These are phyloP conservation scores for Chlamydomonas sphaeroides DNA, from an alignment of 139 green algal species.

Conservation along the genomic window DNA sequence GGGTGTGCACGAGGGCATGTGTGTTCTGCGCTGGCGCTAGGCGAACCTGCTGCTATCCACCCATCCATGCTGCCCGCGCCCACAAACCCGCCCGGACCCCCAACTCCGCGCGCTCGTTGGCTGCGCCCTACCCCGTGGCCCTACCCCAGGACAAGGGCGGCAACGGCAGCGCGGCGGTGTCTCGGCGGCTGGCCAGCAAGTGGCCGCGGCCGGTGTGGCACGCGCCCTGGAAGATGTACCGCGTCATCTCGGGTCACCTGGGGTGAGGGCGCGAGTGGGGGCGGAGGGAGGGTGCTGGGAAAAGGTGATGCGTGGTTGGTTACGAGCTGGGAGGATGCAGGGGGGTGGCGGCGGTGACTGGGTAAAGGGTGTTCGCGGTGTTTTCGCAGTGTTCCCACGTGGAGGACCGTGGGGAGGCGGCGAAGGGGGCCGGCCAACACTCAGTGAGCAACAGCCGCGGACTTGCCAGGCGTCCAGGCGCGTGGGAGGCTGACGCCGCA, in stretches of 20 bases:
- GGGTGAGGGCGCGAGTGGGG: constrained; percentile 75
- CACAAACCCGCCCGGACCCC: too few species aligned
- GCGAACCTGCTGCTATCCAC: too few species aligned
- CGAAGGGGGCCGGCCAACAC: neutral
- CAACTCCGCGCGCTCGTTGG: too few species aligned
- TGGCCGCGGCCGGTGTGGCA: constrained; percentile 95
- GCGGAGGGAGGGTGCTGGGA: neutral
- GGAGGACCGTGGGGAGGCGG: too few species aligned
- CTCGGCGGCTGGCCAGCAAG: constrained; percentile 82
- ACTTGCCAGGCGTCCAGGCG: neutral
- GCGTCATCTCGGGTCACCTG: constrained; percentile 96
- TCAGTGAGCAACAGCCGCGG: neutral
- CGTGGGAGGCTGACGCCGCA: too few species aligned
- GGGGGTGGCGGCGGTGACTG: neutral
- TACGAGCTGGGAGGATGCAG: neutral
- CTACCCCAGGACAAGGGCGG: constrained; percentile 63
- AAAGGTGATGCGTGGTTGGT: neutral
- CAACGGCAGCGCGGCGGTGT: constrained; percentile 75
- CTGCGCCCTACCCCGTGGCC: too few species aligned
- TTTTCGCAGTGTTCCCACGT: too few species aligned
- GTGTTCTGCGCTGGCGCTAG: too few species aligned
- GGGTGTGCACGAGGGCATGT: too few species aligned
- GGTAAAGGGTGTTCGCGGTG: too few species aligned
- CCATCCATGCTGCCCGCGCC: too few species aligned
- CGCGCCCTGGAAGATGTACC: constrained; percentile 95